Evolutionary conservation across 1,139 yeast genomes (phyloP).

Genomic region (Candida sanyaensis): DNA sequence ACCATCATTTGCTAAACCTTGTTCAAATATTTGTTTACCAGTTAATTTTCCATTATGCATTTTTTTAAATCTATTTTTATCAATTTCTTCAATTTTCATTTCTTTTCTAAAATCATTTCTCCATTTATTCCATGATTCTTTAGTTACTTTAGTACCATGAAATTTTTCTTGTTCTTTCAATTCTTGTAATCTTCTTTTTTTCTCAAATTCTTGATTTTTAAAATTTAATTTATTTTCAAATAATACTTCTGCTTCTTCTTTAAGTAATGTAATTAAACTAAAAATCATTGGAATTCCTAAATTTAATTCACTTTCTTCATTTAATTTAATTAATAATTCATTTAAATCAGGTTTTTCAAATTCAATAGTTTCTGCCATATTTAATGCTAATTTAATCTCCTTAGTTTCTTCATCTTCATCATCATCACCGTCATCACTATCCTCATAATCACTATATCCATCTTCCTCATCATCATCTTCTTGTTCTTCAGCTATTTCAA

Average conservation of each 20-base stretch:
- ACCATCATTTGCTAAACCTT: constrained; percentile 69
- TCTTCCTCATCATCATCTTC: constrained; percentile 27
- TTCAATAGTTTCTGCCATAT: constrained; percentile 57
- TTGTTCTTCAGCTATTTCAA: constrained; percentile 37
- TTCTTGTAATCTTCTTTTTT: constrained; percentile 56
- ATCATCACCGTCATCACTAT: constrained; percentile 44
- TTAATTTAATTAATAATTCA: constrained; percentile 39
- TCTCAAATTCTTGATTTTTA: constrained; percentile 60
- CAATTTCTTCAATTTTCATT: constrained; percentile 54
- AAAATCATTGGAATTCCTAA: constrained; percentile 88
- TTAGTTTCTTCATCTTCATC: constrained; percentile 20
- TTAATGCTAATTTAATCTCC: constrained; percentile 14
- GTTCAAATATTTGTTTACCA: constrained; percentile 87
- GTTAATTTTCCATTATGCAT: constrained; percentile 78
- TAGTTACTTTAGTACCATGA: constrained; percentile 81
- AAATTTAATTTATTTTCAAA: constrained; percentile 58
- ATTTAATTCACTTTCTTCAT: constrained; percentile 71
- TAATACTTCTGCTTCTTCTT: constrained; percentile 74
- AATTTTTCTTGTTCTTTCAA: constrained; percentile 73
- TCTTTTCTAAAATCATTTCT: constrained; percentile 60
- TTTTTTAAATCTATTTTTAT: constrained; percentile 49
- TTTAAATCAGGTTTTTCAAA: constrained; percentile 50
- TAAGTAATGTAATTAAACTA: constrained; percentile 71
- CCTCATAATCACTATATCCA: constrained; percentile 38
- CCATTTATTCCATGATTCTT: constrained; percentile 73